Conservation (phyloP, 75 land plant species). For the Picea glauca region DNA sequence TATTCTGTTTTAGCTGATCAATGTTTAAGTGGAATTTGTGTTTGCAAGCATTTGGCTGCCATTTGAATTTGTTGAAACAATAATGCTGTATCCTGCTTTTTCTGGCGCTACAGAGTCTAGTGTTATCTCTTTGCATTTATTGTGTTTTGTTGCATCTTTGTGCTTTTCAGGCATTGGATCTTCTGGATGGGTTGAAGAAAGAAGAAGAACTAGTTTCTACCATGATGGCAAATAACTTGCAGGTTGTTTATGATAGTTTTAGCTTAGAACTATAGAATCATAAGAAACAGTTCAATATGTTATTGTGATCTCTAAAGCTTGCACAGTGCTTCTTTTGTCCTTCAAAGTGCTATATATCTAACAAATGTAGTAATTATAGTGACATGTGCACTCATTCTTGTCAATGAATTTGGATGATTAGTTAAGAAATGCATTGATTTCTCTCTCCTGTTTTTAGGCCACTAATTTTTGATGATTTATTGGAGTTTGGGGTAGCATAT, state of each 20-base stretch:
- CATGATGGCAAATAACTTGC: constrained; percentile 47
- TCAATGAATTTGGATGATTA: too few relatives aligned
- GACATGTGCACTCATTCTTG: too few relatives aligned
- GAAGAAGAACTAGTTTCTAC: constrained; percentile 92
- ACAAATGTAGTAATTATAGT: too few relatives aligned
- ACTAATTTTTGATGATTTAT: too few relatives aligned
- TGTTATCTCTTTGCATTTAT: not conserved
- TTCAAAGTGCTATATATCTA: too few relatives aligned
- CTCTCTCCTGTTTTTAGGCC: too few relatives aligned
- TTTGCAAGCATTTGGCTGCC: not conserved
- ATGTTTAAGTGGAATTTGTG: not conserved
- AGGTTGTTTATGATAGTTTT: constrained; percentile 21
- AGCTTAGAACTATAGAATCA: not conserved
- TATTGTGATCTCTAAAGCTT: not conserved
- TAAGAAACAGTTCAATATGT: not conserved
- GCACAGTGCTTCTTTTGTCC: not conserved
- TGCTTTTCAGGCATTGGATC: constrained; percentile 72
- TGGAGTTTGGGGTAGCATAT: not conserved
- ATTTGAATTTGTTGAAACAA: not conserved
- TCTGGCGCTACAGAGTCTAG: not conserved
- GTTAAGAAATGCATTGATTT: too few relatives aligned
- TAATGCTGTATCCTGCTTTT: not conserved
- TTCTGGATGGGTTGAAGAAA: constrained; percentile 91
- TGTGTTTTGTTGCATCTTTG: not conserved
- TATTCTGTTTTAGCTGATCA: not conserved